phyloP scores from a whole-genome alignment of 352 stramenopile species.

The Pythium phragmitis region DNA sequence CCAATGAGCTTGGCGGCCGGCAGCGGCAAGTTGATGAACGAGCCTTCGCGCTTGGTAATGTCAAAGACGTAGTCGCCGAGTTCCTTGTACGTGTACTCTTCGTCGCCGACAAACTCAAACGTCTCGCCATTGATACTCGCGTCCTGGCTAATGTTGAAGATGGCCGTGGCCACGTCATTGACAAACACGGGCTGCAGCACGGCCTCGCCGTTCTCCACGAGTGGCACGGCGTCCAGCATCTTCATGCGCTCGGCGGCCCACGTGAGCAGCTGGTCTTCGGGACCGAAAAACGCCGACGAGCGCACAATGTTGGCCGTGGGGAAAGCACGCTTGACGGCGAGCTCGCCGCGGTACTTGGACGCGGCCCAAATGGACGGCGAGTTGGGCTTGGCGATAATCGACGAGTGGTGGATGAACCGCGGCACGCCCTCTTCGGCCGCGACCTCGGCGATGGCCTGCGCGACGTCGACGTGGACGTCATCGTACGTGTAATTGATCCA shows the following conservation, averaged over 20 bases:
- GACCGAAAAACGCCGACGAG: conserved; percentile 93
- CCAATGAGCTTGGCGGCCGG: conserved; percentile 75
- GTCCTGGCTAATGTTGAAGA: conserved; percentile 82
- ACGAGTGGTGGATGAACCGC: conserved; percentile 83
- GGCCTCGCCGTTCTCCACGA: conserved; percentile 93
- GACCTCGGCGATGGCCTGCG: conserved; percentile 79
- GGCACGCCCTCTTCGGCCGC: conserved; percentile 74
- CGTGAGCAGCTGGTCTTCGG: conserved; percentile 95
- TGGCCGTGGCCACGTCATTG: conserved; percentile 77
- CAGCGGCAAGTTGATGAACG: conserved; percentile 81
- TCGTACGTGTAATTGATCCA: conserved; percentile 96
- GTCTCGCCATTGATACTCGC: conserved; percentile 89
- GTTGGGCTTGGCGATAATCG: conserved; percentile 78
- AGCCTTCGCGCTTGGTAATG: conserved; percentile 72
- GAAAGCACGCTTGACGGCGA: conserved; percentile 91
- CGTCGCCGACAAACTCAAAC: conserved; percentile 95
- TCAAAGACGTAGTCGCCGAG: conserved; percentile 97
- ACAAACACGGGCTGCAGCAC: conserved; percentile 93
- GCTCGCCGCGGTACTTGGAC: conserved; percentile 86
- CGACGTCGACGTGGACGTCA: conserved; percentile 95
- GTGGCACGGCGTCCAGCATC: conserved; percentile 73
- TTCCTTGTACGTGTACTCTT: conserved; percentile 97
- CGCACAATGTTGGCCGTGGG: conserved; percentile 95
- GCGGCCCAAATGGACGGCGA: conserved; percentile 79
- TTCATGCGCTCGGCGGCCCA: conserved; percentile 82